phyloP scores from a whole-genome alignment of 2,329 filamentous ascomycete genomes.

The Exserohilum turcica region DNA sequence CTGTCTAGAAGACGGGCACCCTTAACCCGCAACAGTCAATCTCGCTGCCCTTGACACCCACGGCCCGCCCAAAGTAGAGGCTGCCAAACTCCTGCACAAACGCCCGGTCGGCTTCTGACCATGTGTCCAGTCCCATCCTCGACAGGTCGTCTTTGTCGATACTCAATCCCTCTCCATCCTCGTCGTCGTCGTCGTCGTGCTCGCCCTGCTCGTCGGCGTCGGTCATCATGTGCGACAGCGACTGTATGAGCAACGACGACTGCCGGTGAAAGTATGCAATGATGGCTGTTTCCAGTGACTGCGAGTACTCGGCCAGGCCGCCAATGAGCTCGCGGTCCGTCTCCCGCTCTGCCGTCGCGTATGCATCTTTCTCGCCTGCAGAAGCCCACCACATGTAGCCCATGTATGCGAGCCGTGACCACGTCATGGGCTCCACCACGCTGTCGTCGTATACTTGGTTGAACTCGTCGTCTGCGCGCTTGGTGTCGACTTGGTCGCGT shows the following conservation, averaged over 20 bases:
- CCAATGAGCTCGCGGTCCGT: constrained; percentile 53
- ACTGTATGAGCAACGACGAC: constrained; percentile 68
- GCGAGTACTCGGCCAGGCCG: constrained; percentile 52
- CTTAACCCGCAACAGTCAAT: constrained; percentile 75
- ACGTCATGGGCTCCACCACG: constrained; percentile 62
- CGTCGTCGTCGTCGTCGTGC: constrained; percentile 39
- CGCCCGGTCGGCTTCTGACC: constrained; percentile 71
- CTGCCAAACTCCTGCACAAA: constrained; percentile 68
- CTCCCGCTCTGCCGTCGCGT: constrained; percentile 60
- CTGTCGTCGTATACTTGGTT: constrained; percentile 46
- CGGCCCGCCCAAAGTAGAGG: constrained; percentile 69
- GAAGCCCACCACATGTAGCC: constrained; percentile 92
- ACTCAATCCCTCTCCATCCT: constrained; percentile 49
- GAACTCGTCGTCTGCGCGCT: constrained; percentile 41
- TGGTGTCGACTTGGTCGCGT: constrained; percentile 30
- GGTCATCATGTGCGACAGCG: constrained; percentile 67
- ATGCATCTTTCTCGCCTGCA: constrained; percentile 71
- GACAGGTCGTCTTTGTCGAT: constrained; percentile 69
- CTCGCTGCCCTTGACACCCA: constrained; percentile 69
- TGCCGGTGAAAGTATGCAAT: constrained; percentile 83
- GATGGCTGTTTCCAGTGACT: constrained; percentile 67
- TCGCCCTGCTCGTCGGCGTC: constrained; percentile 54
- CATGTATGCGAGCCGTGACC: constrained; percentile 77
- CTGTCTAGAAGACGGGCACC: constrained; percentile 52
- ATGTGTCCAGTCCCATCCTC: constrained; percentile 76